Evolutionary conservation across 1,284 basidiomycete species (phyloP), one percentile per base, ranked within the genome.

Genomic region (Coniferiporia sulphurascens): DNA sequence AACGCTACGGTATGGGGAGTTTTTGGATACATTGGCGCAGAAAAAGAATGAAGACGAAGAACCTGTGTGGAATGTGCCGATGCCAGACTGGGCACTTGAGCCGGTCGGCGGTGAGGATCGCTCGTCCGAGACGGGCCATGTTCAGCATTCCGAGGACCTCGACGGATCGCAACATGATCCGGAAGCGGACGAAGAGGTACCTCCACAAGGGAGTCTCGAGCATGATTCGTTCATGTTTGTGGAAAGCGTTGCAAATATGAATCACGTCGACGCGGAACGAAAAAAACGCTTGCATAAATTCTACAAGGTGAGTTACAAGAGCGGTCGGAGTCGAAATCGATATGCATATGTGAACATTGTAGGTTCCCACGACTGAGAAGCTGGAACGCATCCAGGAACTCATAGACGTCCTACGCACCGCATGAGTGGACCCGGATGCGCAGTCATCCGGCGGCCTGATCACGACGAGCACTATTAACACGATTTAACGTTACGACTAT

Each of bases 341-440:
- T 41, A 41, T 41, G 9, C 32, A 19, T 27, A 35, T 27, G 27
- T 59, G 12, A 49, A 35, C 38, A 38, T 21, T 27, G 51, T 57
- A 85, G 84, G 77, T 85, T 74, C 70, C 82, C 0, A 79, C 82
- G 1, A 69, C 80, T 19, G 73, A 81, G 50, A 84, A 85, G 63
- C 65, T 85, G 36, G 70, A 69, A 22, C 44, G 57, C 46, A 73
- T 73, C 19, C 56, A 74, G 22, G 69, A 72, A 45, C 72, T 69
- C 8, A 68, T 73, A 55, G 58, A 56, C 12, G 43, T 66, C 53
- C 63, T 75, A 10, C 57, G 57, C 32, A 52, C 21, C 22, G 6
- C 38, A 15, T 15, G 15, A 15, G 15, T 41, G 7, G 38, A 10
- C 38, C 9, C 12, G 15, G 38, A 15, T 8, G 38, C 38, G 15